Base-by-base conservation (phyloP, 2,329 filamentous ascomycete genomes). In the Onygenales sp. region DNA sequence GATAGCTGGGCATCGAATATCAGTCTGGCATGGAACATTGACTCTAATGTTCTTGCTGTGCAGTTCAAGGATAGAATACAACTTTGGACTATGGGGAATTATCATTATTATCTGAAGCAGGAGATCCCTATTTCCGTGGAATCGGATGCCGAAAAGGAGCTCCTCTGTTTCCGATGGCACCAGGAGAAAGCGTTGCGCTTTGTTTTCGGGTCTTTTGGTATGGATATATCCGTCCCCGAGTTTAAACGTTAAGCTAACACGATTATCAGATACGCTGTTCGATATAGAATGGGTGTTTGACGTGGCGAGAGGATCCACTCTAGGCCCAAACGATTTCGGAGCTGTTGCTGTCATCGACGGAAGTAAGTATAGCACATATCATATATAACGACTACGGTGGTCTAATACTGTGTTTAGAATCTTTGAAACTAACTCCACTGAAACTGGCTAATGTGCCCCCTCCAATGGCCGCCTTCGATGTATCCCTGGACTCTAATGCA, bases 21-120 rank as follows among this genome's bases (percentile, higher is more conserved):
- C 52, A 72, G 74, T 32, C 74, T 98, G 11, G 78, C 81, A 47
- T 98, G 93, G 93, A 98, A 96, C 65, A 79, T 83, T 4, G 92
- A 98, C 66, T 98, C 93, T 0, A 92, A 85, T 1, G 89, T 95
- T 0, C 77, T 98, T 45, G 90, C 92, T 5, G 84, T 96, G n/a
- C 77, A 81, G 1, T 82, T 91, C 60, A 75, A 76, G 35, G 81
- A 90, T 58, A 79, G 82, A 53, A 74, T 93, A n/a, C 93, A 98
- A 65, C 75, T 98, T 1, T 98, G 93, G 93, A 95, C 90, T 0
- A 95, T 86, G 79, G 87, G 89, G 17, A 98, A 98, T 68, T 98
- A 98, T 61, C 89, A 97, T 66, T 98, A 93, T 81, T 97, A 97
- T 68, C 77, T 98, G 13, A 98, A 98, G 72, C 90, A 95, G 67